These are phyloP conservation scores for Sporobolomyces roseus DNA, from an alignment of 768 basidiomycete species.

Conservation along the genomic window DNA sequence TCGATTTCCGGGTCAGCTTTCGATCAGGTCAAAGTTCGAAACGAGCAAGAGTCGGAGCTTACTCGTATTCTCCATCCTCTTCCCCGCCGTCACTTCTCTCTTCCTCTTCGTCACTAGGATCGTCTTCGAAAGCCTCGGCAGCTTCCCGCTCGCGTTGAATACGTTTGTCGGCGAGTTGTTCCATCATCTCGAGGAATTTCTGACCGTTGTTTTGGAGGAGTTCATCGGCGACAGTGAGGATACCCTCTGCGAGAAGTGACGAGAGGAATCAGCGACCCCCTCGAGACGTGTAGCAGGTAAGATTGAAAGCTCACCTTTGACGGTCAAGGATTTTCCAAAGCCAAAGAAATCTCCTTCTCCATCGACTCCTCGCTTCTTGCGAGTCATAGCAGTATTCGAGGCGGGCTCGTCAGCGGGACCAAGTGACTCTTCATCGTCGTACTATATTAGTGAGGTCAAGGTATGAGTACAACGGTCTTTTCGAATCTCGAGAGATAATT, in stretches of 20 bases:
- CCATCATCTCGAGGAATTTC: slow-evolving; percentile 99
- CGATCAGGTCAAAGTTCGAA: too few relatives aligned
- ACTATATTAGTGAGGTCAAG: slow-evolving; percentile 4
- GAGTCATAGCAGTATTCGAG: slow-evolving; percentile 7
- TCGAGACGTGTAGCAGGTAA: background rate
- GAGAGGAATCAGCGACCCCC: too few relatives aligned
- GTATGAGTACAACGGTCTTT: background rate
- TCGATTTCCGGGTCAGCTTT: too few relatives aligned
- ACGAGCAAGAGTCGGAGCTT: background rate
- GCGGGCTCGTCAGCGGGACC: slow-evolving; percentile 16
- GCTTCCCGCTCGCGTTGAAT: slow-evolving; percentile 74
- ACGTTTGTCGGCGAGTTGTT: slow-evolving; percentile 88
- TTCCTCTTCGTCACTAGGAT: slow-evolving; percentile 53
- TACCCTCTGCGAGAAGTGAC: slow-evolving; percentile 62
- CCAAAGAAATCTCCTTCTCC: slow-evolving; percentile 47
- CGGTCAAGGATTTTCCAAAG: slow-evolving; percentile 76
- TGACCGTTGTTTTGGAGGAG: slow-evolving; percentile 97
- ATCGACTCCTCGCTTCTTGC: slow-evolving; percentile 35
- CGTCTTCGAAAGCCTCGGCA: slow-evolving; percentile 59
- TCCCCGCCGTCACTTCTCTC: slow-evolving; percentile 65
- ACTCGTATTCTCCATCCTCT: slow-evolving; percentile 45
- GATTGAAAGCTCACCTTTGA: slow-evolving; percentile 51
- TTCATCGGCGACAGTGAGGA: slow-evolving; percentile 97
- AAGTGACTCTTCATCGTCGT: slow-evolving; percentile 27
- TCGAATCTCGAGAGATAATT: background rate